Evolutionary conservation across 306 rosid species (phyloP), one percentile per base, ranked within the genome.

Genomic region (Inga laurina): DNA sequence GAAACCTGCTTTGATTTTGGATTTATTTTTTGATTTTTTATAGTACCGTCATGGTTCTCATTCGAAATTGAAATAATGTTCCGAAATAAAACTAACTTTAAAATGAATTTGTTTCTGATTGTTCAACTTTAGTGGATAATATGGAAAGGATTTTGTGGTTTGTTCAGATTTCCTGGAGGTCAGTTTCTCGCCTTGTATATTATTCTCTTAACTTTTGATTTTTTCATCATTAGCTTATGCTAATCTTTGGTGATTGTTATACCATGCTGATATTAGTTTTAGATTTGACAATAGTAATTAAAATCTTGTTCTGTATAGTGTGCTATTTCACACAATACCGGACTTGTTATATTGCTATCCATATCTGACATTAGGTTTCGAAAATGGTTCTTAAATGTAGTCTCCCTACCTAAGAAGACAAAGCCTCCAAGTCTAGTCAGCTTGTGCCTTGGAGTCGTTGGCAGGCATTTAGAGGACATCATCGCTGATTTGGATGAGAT

Each of bases 381-480:
- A 34, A 72, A 70, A 43, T 21, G 35, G 79, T n/a, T 72, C 65
- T 81, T n/a, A 73, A 21, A 77, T 43, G 71, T 86, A 92, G 97
- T 91, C 61, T 83, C 85, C 30, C 70, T 88, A 9, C 68, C 59
- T 27, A 84, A 80, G 84, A 90, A 85, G 90, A 82, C 49, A 72
- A 89, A 86, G 41, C 92, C 98, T 76, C 88, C 90, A 3, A 92
- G 92, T 78, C 88, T 96, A 79, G 91, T 90, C 48, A 87, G 86
- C 80, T 86, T 96, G 81, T 93, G 98, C 85, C 74, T 93, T 75
- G 99, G 97, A 82, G 79, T 96, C 79, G 56, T 93, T 37, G 98
- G 99, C 34, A 92, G 80, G 81, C 85, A 96, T 91, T 89, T 96
- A 90, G 97, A 93, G 82, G 99, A 96, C 80, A 81, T 96, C 59